Evolutionary conservation across 2,329 filamentous ascomycete genomes (phyloP), one percentile per base, ranked within the genome.

Genomic region (Pyrenophora graminea): DNA sequence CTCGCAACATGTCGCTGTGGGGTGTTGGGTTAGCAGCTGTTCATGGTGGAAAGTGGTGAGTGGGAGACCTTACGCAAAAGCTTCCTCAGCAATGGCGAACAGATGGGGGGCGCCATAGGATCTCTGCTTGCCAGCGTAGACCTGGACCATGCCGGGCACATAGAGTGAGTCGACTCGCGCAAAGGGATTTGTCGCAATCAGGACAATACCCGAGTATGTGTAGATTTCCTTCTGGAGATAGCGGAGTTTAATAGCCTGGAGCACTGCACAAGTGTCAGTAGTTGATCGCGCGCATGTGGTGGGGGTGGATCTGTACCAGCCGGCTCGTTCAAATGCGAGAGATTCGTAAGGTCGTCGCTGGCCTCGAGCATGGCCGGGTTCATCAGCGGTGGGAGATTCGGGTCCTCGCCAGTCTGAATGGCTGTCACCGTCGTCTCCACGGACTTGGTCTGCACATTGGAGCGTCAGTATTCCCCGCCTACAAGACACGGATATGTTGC

Each of bases 141-240:
- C 91, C 75, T 99, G 94, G n/a, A 99, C 92, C 93, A 99, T 99
- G 61, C 94, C 94, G 15, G 93, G 92, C 9, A 99, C 94, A 76
- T 99, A 99, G 69, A 99, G 85, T 36, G 94, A 99, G 74, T 99
- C 94, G 62, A 99, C 92, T 61, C 94, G 85, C 46, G 95, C 94
- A 70, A 99, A 99, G 18, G 94, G 94, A 77, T 99, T 99, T 58
- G 94, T 96, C 58, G 94, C 94, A 79, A 99, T 99, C 64, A 99
- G 82, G 61, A 99, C 94, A 70, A 99, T 97, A 72, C 94, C 94
- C 73, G 91, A 96, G 80, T 99, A 99, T 70, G 94, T 99, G 81
- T 99, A 99, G 69, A 99, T 99, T 76, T 99, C 94, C 78, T 97
- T 97, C 76, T 99, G 94, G 58, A 90, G 83, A 79, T 99, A 99